Evolutionary conservation across 257 asterid species (phyloP).

Genomic region (Mitragyna speciosa): DNA sequence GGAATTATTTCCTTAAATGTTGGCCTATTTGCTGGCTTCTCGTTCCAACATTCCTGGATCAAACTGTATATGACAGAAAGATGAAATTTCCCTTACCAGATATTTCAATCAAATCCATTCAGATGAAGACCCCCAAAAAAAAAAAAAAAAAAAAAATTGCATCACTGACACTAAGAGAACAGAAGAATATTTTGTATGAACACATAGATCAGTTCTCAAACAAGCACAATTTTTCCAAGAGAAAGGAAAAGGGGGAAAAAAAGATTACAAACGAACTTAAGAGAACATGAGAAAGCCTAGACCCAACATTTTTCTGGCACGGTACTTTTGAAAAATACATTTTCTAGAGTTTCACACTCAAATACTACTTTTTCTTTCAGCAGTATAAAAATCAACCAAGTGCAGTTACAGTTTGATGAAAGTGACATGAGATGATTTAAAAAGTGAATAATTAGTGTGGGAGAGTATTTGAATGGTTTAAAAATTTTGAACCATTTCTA

Average conservation of each 20-base stretch:
- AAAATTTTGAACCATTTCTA: no score
- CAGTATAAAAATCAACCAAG: background rate
- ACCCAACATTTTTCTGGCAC: no score
- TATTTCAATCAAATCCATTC: background rate
- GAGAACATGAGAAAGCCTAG: background rate
- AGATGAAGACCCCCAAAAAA: no score
- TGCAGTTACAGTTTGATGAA: background rate
- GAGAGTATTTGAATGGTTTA: no score
- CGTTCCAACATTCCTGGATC: conserved; percentile 91
- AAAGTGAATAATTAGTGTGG: no score
- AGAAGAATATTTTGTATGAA: background rate
- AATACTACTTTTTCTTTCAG: background rate
- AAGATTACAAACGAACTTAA: background rate
- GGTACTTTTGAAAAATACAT: background rate
- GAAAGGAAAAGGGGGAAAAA: background rate
- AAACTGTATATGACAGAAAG: conserved; percentile 45
- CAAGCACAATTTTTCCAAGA: background rate
- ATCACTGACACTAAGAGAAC: background rate
- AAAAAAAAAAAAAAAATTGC: background rate
- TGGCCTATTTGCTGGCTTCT: conserved; percentile 67
- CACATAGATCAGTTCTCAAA: background rate
- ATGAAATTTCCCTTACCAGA: background rate
- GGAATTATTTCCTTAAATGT: conserved; percentile 87
- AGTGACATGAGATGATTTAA: no score
- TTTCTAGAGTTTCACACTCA: background rate